These are phyloP conservation scores for Coemansia sp. DNA, from an alignment of 192 early-diverging fungal species.

Conservation along the genomic window DNA sequence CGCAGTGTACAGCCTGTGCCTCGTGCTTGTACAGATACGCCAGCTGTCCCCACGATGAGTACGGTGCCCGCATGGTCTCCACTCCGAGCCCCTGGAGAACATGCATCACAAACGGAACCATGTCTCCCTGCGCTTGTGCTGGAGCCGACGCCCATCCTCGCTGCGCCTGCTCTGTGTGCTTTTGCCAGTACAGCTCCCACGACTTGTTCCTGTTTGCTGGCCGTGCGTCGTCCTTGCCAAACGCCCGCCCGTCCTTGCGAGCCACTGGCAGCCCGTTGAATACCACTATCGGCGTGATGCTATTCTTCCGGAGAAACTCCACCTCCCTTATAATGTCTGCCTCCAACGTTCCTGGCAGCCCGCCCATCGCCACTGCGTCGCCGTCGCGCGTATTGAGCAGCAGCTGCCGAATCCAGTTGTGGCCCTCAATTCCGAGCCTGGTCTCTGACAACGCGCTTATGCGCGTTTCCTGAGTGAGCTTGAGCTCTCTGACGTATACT, in stretches of 20 bases:
- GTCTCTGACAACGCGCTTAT: slow-evolving; percentile 65
- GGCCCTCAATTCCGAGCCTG: slow-evolving; percentile 80
- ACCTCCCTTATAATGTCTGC: slow-evolving; percentile 70
- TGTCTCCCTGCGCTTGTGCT: slow-evolving; percentile 64
- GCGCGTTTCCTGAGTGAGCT: slow-evolving; percentile 62
- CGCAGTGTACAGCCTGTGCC: slow-evolving; percentile 69
- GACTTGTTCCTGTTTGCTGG: slow-evolving; percentile 64
- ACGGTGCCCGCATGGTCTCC: slow-evolving; percentile 81
- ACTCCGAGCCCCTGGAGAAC: slow-evolving; percentile 68
- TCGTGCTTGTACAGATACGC: slow-evolving; percentile 74
- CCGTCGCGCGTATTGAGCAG: slow-evolving; percentile 62
- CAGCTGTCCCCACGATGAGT: slow-evolving; percentile 80
- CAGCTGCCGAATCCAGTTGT: slow-evolving; percentile 77
- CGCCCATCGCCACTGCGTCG: slow-evolving; percentile 67
- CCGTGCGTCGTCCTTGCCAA: slow-evolving; percentile 67
- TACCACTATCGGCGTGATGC: slow-evolving; percentile 79
- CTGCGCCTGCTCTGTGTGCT: slow-evolving; percentile 63
- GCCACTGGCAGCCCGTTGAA: slow-evolving; percentile 73
- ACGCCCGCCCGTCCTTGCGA: slow-evolving; percentile 70
- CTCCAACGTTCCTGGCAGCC: slow-evolving; percentile 63
- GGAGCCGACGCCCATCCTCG: slow-evolving; percentile 60
- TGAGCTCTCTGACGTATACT: slow-evolving; percentile 59
- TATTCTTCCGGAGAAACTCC: slow-evolving; percentile 56
- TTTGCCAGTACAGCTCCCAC: slow-evolving; percentile 72
- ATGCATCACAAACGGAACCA: slow-evolving; percentile 69